These are phyloP conservation scores for Candida ponderosae DNA, from an alignment of 805 yeast genomes.

Conservation along the genomic window DNA sequence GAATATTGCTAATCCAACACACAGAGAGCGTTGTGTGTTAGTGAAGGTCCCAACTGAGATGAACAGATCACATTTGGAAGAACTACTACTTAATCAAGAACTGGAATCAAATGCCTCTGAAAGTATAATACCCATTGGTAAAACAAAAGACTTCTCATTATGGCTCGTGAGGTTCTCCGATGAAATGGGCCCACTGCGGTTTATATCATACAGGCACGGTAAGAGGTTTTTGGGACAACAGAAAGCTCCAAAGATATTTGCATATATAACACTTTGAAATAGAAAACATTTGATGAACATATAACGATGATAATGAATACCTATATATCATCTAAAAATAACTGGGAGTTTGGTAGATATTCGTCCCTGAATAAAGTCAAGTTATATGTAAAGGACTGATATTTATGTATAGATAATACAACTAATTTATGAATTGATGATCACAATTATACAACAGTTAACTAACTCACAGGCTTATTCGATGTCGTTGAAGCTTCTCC, in stretches of 20 bases:
- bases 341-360: conserved; percentile 1
- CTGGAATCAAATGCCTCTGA: background rate
- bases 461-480: background rate
- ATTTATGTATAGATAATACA: conserved; percentile 11
- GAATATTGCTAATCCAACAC: background rate
- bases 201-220: no score
- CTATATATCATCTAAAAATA: background rate
- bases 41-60: background rate
- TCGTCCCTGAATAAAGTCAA: background rate
- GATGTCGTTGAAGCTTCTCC: conserved; percentile 43
- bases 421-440: conserved; percentile 9
- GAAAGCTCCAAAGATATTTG: no score
- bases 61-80: background rate
- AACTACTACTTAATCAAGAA: background rate
- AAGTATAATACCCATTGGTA: conserved; percentile 5
- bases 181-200: conserved; percentile 37
- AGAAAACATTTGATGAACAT: conserved; percentile 20
- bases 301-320: background rate
- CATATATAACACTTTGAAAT: no score
- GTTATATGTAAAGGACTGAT: background rate
- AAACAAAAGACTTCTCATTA: conserved; percentile 4
- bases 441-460: conserved; percentile 2
- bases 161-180: conserved; percentile 39
- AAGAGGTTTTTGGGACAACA: no score
- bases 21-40: background rate